Conservation (phyloP, 352 stramenopile species). For the Phytophthora chlamydospora region DNA sequence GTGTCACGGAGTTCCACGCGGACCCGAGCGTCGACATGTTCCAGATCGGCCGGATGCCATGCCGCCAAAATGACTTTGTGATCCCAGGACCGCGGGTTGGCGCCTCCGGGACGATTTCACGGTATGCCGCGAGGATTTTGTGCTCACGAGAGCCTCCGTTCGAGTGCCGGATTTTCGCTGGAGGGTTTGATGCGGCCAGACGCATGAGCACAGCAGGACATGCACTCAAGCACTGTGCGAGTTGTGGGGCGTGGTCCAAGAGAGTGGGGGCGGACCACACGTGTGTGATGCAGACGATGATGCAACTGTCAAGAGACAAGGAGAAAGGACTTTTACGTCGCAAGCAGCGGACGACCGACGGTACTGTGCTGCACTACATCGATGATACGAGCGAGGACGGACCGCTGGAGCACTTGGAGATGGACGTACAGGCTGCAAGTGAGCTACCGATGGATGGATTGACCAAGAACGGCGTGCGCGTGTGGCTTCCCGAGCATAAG, state of each 20-base stretch:
- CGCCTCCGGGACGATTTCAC: slow-evolving; percentile 76
- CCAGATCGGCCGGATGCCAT: slow-evolving; percentile 84
- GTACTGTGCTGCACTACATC: slow-evolving; percentile 22
- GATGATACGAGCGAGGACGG: slow-evolving; percentile 33
- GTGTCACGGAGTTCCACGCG: slow-evolving; percentile 66
- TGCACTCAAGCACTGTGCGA: slow-evolving; percentile 66
- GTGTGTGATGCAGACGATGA: slow-evolving; percentile 46
- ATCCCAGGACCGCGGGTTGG: slow-evolving; percentile 78
- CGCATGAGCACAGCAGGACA: slow-evolving; percentile 67
- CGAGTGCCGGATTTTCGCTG: slow-evolving; percentile 70
- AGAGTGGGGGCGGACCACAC: slow-evolving; percentile 42
- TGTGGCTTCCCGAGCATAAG: slow-evolving; percentile 77
- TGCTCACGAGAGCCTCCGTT: slow-evolving; percentile 63
- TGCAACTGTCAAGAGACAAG: slow-evolving; percentile 14
- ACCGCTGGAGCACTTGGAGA: slow-evolving; percentile 50
- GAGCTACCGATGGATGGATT: slow-evolving; percentile 67
- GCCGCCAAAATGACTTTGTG: slow-evolving; percentile 76
- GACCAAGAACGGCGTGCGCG: slow-evolving; percentile 83
- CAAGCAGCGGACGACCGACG: slow-evolving; percentile 11
- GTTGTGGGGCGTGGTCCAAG: slow-evolving; percentile 64
- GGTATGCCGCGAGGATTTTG: slow-evolving; percentile 72
- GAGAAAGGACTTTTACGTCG: slow-evolving; percentile 12
- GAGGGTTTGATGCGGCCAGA: slow-evolving; percentile 64
- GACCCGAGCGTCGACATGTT: slow-evolving; percentile 70
- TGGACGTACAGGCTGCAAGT: slow-evolving; percentile 42